Evolutionary conservation across 208 protist species (phyloP), one percentile per base, ranked within the genome.

Genomic region (Trypanosomatidae sp.): DNA sequence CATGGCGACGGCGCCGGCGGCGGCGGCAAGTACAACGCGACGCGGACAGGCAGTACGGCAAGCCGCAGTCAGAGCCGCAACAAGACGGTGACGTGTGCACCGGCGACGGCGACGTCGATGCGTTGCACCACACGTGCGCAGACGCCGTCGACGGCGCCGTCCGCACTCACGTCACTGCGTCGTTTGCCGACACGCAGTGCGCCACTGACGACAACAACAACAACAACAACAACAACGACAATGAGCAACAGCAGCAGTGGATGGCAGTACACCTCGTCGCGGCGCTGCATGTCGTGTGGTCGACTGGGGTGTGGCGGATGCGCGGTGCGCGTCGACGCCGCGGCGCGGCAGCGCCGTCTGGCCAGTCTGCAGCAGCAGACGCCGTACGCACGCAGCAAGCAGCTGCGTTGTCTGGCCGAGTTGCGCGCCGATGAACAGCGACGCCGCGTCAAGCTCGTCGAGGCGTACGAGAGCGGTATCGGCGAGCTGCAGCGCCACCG

Each of bases 201-300:
- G n/a, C n/a, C n/a, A n/a, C n/a, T n/a, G n/a, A 35, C 11, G 30
- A 35, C n/a, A 15, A 35, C 11, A 35, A 35, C n/a, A n/a, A 11
- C 11, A 35, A 35, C 30, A 35, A 11, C 11, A 35, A 35, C 30
- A 35, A n/a, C n/a, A 35, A n/a, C n/a, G n/a, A 35, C 11, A 35
- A 35, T 35, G 30, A 35, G 30, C 30, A 35, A n/a, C n/a, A 35
- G n/a, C n/a, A 35, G n/a, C 30, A 35, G 11, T 35, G n/a, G n/a
- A 35, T 92, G 82, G 82, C 72, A 87, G 35, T 74, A 80, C 33
- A 45, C 77, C 6, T 83, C 74, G 0, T 70, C 58, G 18, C 69
- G 76, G 27, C 73, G 77, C 20, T 92, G 82, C 65, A 28, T 85
- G 11, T 62, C 53, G 16, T 87, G 77, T 45, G 71, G 75, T 11